Percentiles rank a stretch among this genome's conserved stretches.
Conservation (phyloP, 192 early-diverging fungal species). For the Coemansia sp. region DNA sequence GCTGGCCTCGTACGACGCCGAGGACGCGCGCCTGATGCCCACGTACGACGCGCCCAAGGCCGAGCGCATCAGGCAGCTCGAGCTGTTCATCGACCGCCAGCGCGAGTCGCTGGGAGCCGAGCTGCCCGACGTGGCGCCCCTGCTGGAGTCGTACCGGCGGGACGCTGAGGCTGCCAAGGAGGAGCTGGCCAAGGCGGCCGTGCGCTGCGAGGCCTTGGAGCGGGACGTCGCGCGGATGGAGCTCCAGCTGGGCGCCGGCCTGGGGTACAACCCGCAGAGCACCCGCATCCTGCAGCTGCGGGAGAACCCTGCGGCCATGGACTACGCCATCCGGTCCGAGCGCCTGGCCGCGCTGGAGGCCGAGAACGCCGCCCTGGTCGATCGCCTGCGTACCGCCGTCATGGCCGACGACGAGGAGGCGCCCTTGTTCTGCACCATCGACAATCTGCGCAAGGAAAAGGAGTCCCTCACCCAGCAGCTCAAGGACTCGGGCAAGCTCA, state of each 20-base stretch:
- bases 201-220: slow-evolving; percentile 52
- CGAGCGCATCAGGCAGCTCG: slow-evolving; percentile 64
- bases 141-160: slow-evolving; percentile 34
- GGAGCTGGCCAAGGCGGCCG: slow-evolving; percentile 10
- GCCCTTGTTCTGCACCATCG: slow-evolving; percentile 46
- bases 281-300: slow-evolving; percentile 73
- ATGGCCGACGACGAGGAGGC: neutral
- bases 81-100: slow-evolving; percentile 66
- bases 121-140: slow-evolving; percentile 2
- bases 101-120: slow-evolving; percentile 35
- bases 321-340: slow-evolving; percentile 71
- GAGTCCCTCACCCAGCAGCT: slow-evolving; percentile 58
- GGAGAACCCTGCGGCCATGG: slow-evolving; percentile 73
- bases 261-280: slow-evolving; percentile 63
- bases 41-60: slow-evolving; percentile 65
- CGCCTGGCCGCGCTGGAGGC: slow-evolving; percentile 66
- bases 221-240: slow-evolving; percentile 64
- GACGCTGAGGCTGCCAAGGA: slow-evolving; percentile 9
- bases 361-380: slow-evolving; percentile 73
- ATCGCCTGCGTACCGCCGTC: slow-evolving; percentile 22
- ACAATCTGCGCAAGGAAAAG: slow-evolving; percentile 65
- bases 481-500: slow-evolving; percentile 69
- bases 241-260: slow-evolving; percentile 63
- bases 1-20: slow-evolving; percentile 59
- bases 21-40: slow-evolving; percentile 48